phyloP scores from a whole-genome alignment of 192 early-diverging fungal species.

The Cetraspora pellucida region DNA sequence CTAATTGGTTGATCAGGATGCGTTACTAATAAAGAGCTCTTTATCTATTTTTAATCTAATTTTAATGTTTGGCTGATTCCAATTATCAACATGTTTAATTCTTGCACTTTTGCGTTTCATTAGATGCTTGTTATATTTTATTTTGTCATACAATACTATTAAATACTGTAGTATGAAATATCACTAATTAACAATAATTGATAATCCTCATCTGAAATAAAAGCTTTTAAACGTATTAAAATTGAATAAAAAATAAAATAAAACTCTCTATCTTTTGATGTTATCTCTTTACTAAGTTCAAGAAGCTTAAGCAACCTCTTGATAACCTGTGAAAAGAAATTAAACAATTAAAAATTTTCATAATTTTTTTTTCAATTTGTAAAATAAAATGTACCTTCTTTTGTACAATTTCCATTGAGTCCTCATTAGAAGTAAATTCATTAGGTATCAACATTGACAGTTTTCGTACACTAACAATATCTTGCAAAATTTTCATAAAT shows the following conservation, averaged over 20 bases:
- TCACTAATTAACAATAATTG: not conserved
- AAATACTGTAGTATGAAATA: not conserved
- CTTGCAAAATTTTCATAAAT: conserved; percentile 7
- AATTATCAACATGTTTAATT: too few species aligned
- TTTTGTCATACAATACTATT: too few species aligned
- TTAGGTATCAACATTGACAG: not conserved
- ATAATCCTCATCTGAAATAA: not conserved
- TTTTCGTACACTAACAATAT: not conserved
- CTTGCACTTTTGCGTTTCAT: too few species aligned
- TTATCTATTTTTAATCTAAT: too few species aligned
- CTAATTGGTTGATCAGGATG: too few species aligned
- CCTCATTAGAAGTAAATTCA: conserved; percentile 11
- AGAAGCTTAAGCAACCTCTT: conserved; percentile 3
- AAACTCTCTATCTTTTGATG: not conserved
- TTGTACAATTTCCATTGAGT: not conserved
- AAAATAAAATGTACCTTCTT: conserved; percentile 7
- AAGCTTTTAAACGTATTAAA: not conserved
- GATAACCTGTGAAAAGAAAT: conserved; percentile 4
- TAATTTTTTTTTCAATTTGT: too few species aligned
- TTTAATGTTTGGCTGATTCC: too few species aligned
- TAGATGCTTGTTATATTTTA: too few species aligned
- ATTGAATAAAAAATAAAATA: conserved; percentile 12
- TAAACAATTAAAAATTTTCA: too few species aligned
- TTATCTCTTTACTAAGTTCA: not conserved
- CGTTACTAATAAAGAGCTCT: too few species aligned